phyloP scores from a whole-genome alignment of 306 rosid species.

The Cicer bijugum region DNA sequence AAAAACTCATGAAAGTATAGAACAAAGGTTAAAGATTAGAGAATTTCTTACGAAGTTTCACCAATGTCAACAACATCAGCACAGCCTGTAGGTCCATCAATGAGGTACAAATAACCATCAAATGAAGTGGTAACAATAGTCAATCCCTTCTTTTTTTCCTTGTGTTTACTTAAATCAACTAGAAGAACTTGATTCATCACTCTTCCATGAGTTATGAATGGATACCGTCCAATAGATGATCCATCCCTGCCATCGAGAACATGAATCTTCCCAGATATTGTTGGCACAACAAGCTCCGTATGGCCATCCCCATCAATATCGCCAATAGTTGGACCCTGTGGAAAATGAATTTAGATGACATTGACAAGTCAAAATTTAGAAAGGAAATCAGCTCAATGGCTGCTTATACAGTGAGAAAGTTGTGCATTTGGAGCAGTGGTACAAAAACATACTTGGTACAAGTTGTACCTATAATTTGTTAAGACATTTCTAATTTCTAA shows the following conservation, averaged over 20 bases:
- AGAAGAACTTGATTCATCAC: constrained; percentile 94
- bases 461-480: constrained; percentile 26
- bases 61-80: constrained; percentile 98
- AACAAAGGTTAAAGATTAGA: constrained; percentile 36
- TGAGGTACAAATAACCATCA: constrained; percentile 92
- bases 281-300: constrained; percentile 93
- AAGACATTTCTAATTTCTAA: background rate
- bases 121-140: constrained; percentile 91
- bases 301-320: constrained; percentile 97
- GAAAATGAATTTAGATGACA: constrained; percentile 42
- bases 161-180: constrained; percentile 77
- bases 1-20: constrained; percentile 12
- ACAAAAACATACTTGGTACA: constrained; percentile 3
- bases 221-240: constrained; percentile 73
- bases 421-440: background rate
- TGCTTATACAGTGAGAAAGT: background rate
- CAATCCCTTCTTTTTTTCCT: constrained; percentile 83
- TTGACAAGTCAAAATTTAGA: constrained; percentile 20
- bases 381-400: constrained; percentile 18
- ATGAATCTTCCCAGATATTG: constrained; percentile 84
- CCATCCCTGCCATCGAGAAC: constrained; percentile 99
- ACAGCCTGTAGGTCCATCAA: constrained; percentile 95
- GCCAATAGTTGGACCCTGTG: constrained; percentile 87
- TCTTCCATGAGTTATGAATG: constrained; percentile 91
- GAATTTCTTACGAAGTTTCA: constrained; percentile 90